A percentile compares a stretch with the other conserved stretches of the same genome.
phyloP scores from a whole-genome alignment of 23 red algal genomes.

The Cyanidiococcus yangmingshanensis region DNA sequence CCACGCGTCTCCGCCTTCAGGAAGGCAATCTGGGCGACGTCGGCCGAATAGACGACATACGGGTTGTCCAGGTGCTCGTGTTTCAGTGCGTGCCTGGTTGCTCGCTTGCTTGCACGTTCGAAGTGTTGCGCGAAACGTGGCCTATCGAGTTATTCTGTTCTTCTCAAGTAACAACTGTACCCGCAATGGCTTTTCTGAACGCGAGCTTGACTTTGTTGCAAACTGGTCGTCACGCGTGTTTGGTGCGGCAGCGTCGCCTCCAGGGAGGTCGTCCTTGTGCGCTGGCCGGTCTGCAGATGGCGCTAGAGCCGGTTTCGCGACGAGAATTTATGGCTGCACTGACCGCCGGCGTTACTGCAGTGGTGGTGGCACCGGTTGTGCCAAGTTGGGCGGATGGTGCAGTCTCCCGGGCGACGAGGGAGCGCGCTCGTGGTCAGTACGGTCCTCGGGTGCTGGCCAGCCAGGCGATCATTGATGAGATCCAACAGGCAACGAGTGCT shows the following conservation, averaged over 20 bases:
- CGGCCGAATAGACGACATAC: too few species aligned
- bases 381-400: conserved; percentile 4
- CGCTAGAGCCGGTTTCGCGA: neutral
- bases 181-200: neutral
- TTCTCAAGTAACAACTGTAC: neutral
- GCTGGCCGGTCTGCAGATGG: neutral
- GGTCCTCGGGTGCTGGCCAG: conserved; percentile 4
- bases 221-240: neutral
- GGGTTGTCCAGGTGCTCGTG: too few species aligned
- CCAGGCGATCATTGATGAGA: neutral
- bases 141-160: neutral
- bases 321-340: neutral
- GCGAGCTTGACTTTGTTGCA: neutral
- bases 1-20: too few species aligned
- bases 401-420: conserved; percentile 5
- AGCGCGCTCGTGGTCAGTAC: conserved; percentile 12
- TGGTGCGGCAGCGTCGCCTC: neutral
- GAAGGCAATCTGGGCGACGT: too few species aligned
- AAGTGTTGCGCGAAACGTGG: too few species aligned
- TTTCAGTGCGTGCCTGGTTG: too few species aligned
- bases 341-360: neutral
- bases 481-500: neutral
- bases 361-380: neutral
- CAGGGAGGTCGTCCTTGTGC: neutral
- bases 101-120: too few species aligned